Percentiles rank a stretch among this genome's conserved stretches.
Conservation (phyloP, 495 filamentous ascomycete genomes). For the Xylaria bambusicola region DNA sequence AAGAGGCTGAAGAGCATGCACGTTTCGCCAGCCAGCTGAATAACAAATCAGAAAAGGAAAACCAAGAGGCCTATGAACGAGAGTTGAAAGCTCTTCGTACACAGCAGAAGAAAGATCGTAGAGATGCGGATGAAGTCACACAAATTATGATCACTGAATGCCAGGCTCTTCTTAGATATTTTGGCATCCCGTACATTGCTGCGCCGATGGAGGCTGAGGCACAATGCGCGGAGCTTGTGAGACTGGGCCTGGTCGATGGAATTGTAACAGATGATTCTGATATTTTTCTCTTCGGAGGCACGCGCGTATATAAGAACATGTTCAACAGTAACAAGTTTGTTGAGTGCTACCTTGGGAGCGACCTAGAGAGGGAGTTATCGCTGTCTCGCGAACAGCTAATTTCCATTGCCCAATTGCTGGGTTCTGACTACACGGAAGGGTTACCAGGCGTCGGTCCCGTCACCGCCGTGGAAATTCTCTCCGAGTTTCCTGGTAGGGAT, state of each 20-base stretch:
- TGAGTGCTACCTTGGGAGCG: constrained; percentile 87
- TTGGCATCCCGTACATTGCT: constrained; percentile 94
- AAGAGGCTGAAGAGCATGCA: constrained; percentile 88
- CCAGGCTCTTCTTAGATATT: constrained; percentile 84
- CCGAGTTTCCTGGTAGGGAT: constrained; percentile 70
- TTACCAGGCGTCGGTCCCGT: constrained; percentile 89
- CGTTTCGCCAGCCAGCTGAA: constrained; percentile 87
- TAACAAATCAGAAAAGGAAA: constrained; percentile 61
- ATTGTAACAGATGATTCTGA: constrained; percentile 98
- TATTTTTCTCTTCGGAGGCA: constrained; percentile 96
- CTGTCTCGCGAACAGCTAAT: constrained; percentile 83
- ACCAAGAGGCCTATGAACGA: constrained; percentile 75
- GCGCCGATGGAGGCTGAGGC: constrained; percentile 99
- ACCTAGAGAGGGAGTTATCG: constrained; percentile 86
- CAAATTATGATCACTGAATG: constrained; percentile 94
- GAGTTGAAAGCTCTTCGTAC: constrained; percentile 82
- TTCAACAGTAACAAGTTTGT: constrained; percentile 97
- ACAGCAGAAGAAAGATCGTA: constrained; percentile 94
- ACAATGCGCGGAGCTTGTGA: constrained; percentile 90
- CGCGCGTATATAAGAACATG: constrained; percentile 97
- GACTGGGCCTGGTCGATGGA: constrained; percentile 84
- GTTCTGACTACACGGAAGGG: constrained; percentile 93
- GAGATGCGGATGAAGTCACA: constrained; percentile 94
- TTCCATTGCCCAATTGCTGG: constrained; percentile 82
- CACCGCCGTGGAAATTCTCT: constrained; percentile 86